A percentile compares a stretch with the other conserved stretches of the same genome.
Conservation (phyloP, 116 monocot genomes). For the Phalaenopsis hybrid region DNA sequence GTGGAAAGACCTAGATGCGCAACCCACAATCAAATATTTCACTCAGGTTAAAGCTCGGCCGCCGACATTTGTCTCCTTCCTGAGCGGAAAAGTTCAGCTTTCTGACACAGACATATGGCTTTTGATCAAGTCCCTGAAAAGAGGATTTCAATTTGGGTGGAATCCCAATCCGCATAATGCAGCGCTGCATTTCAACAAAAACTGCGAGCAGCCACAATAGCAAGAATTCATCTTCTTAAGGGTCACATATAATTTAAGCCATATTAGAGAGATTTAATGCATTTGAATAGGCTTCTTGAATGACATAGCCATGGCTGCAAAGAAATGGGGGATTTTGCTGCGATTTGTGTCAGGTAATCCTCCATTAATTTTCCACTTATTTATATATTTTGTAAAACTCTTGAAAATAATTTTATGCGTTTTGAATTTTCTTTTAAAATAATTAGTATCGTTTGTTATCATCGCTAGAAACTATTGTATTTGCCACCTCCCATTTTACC, state of each 20-base stretch:
- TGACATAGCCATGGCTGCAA: not conserved
- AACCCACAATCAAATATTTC: conserved; percentile 86
- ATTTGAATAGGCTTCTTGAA: conserved; percentile 16
- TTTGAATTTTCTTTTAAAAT: no score
- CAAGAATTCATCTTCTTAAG: conserved; percentile 10
- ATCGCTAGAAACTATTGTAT: no score
- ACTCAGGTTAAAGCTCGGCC: conserved; percentile 96
- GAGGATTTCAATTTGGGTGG: conserved; percentile 94
- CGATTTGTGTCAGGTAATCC: no score
- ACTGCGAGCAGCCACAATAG: conserved; percentile 9
- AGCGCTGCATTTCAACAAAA: conserved; percentile 43
- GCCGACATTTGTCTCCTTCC: conserved; percentile 86
- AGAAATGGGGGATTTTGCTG: no score
- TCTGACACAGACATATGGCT: conserved; percentile 70
- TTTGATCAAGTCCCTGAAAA: conserved; percentile 63
- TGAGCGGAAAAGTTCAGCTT: conserved; percentile 69
- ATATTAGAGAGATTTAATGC: conserved; percentile 52
- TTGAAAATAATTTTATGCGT: no score
- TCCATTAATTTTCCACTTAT: no score
- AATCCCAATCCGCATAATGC: conserved; percentile 79
- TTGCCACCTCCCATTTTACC: no score
- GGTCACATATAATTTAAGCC: conserved; percentile 21
- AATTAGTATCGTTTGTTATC: no score
- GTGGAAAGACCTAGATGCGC: conserved; percentile 81
- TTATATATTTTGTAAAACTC: not conserved